phyloP scores from a whole-genome alignment of 768 basidiomycete genomes.

The Lentinula boryana region DNA sequence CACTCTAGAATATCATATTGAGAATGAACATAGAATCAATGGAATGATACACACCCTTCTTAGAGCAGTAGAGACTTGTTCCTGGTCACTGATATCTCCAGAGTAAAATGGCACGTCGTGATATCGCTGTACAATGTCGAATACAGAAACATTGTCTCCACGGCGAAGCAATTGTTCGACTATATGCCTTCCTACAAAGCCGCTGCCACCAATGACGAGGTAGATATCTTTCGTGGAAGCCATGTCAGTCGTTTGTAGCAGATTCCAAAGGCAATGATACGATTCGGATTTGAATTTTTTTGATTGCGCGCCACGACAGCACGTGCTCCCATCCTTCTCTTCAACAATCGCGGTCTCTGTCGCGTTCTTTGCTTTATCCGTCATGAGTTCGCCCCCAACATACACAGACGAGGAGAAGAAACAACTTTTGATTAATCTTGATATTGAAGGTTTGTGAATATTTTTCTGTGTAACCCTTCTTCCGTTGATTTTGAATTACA shows the following conservation, averaged over 20 bases:
- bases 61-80: conserved; percentile 66
- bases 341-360: conserved; percentile 8
- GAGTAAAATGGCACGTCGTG: conserved; percentile 84
- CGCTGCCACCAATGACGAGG: conserved; percentile 91
- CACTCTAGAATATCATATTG: conserved; percentile 40
- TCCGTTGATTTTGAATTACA: conserved; percentile 19
- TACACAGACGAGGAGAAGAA: conserved; percentile 66
- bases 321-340: not conserved
- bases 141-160: conserved; percentile 75
- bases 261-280: not conserved
- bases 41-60: conserved; percentile 45
- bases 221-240: conserved; percentile 50
- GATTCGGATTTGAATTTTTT: not conserved
- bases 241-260: not conserved
- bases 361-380: conserved; percentile 18
- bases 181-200: conserved; percentile 88
- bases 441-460: conserved; percentile 60
- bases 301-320: not conserved
- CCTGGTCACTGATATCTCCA: conserved; percentile 81
- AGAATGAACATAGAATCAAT: conserved; percentile 6
- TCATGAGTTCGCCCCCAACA: conserved; percentile 10
- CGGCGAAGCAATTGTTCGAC: conserved; percentile 79
- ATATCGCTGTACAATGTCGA: conserved; percentile 91
- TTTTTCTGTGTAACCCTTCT: not conserved
- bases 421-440: conserved; percentile 70